Conservation (phyloP, 1,139 yeast species). For the Yamadazyma buinensis region DNA sequence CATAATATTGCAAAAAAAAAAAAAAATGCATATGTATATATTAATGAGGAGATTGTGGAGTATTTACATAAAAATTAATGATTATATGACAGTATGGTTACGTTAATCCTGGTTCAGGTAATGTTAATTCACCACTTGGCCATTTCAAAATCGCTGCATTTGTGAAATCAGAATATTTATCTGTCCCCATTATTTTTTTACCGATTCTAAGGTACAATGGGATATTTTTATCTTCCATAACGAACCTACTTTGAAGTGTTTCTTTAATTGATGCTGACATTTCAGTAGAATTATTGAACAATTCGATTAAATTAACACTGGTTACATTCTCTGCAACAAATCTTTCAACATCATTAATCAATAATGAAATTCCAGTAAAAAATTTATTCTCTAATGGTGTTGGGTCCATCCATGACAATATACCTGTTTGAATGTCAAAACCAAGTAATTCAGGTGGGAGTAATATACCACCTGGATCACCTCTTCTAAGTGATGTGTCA, state of each 20-base stretch:
- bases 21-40: too few relatives aligned
- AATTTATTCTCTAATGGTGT: constrained; percentile 7
- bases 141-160: constrained; percentile 53
- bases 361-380: constrained; percentile 52
- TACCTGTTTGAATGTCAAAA: constrained; percentile 29
- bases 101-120: constrained; percentile 45
- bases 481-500: constrained; percentile 58
- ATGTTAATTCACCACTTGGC: constrained; percentile 53
- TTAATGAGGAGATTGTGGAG: too few relatives aligned
- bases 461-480: constrained; percentile 66
- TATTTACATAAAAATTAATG: too few relatives aligned
- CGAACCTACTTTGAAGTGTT: constrained; percentile 20
- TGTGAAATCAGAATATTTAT: constrained; percentile 49
- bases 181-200: constrained; percentile 38
- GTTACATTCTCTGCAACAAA: constrained; percentile 51
- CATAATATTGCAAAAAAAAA: too few relatives aligned
- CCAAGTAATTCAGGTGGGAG: constrained; percentile 54
- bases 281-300: constrained; percentile 33
- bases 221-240: constrained; percentile 24
- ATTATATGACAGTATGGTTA: too few relatives aligned
- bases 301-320: constrained; percentile 34
- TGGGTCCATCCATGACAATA: constrained; percentile 30
- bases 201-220: constrained; percentile 55
- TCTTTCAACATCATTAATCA: constrained; percentile 77
- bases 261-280: constrained; percentile 29